Conservation (phyloP, 208 protist species). For the Acanthamoeba sp. region DNA sequence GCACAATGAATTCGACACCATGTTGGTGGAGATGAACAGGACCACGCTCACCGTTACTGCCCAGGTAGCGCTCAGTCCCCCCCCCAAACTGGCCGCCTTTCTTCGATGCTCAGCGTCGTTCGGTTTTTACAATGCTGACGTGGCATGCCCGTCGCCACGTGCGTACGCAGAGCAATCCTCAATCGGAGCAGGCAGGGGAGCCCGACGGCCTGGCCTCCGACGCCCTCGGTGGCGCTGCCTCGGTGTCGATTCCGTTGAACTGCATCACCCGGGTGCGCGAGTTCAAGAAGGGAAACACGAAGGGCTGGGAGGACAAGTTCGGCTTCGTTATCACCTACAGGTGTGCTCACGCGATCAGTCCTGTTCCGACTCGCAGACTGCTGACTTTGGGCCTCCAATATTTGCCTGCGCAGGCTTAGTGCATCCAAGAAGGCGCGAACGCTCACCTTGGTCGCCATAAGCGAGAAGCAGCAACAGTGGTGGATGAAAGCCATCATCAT, state of each 20-base stretch:
- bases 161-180: background rate
- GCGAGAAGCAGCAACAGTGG: background rate
- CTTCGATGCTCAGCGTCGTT: too few species aligned
- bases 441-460: background rate
- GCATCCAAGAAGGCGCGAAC: background rate
- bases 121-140: too few species aligned
- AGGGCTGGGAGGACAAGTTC: background rate
- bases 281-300: background rate
- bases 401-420: background rate
- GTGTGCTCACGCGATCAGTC: background rate
- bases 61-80: too few species aligned
- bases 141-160: too few species aligned
- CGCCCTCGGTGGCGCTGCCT: background rate
- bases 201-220: background rate
- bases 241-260: background rate
- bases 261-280: background rate
- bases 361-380: too few species aligned
- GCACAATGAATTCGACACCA: background rate
- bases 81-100: too few species aligned
- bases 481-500: slow-evolving; percentile 14
- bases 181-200: background rate
- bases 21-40: background rate
- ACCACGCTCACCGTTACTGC: background rate
- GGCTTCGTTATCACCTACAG: background rate
- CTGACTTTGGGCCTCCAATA: background rate